Conservation (phyloP, 2,329 filamentous ascomycete genomes). For the Epichloe sylvatica region DNA sequence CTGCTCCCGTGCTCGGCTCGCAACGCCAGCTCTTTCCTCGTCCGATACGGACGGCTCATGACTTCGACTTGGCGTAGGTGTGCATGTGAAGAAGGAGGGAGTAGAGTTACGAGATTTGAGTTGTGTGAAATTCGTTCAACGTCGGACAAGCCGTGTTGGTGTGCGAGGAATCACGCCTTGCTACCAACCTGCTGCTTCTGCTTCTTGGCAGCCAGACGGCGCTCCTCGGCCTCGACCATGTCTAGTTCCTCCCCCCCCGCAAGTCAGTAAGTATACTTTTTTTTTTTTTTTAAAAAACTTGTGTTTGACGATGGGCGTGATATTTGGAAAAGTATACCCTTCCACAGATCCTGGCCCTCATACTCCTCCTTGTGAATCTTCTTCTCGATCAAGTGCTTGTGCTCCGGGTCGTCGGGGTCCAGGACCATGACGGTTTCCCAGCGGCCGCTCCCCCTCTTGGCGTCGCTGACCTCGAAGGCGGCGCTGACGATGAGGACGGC, state of each 20-base stretch:
- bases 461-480: constrained; percentile 67
- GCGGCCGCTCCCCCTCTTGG: constrained; percentile 55
- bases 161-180: constrained; percentile 7
- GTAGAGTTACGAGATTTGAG: neutral
- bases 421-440: constrained; percentile 77
- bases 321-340: constrained; percentile 33
- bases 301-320: no score
- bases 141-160: neutral
- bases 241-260: constrained; percentile 30
- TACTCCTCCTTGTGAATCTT: constrained; percentile 77
- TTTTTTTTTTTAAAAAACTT: no score
- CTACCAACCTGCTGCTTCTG: constrained; percentile 17
- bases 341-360: constrained; percentile 86
- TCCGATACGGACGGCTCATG: neutral
- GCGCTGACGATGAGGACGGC: constrained; percentile 72
- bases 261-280: constrained; percentile 4
- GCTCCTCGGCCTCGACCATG: constrained; percentile 72
- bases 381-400: constrained; percentile 76
- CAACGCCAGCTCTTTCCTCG: neutral
- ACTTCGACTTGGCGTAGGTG: neutral
- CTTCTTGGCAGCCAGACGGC: constrained; percentile 33
- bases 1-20: neutral
- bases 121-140: neutral
- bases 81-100: no score
- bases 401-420: constrained; percentile 68